Conservation (phyloP, 2,329 filamentous ascomycete species). For the Trichoderma sp. region DNA sequence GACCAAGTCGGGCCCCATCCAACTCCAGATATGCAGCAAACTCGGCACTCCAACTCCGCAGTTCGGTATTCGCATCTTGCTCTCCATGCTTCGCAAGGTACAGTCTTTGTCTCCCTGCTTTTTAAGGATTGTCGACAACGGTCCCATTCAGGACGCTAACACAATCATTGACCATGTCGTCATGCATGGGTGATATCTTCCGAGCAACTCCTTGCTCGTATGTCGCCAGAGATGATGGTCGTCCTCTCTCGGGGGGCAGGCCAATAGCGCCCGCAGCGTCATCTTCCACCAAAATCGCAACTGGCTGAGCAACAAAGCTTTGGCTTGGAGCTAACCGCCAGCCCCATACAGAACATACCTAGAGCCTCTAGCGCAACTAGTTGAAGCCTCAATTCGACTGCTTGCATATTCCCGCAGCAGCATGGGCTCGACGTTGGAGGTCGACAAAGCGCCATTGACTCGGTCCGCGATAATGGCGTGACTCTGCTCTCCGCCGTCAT, state of each 20-base stretch:
- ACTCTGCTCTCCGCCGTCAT: not conserved
- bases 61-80: not conserved
- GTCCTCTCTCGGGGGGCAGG: not conserved
- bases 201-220: not conserved
- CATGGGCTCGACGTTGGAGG: not conserved
- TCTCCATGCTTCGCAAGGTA: not conserved
- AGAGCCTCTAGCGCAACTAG: not conserved
- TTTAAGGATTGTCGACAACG: not conserved
- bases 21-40: not conserved
- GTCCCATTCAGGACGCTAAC: not conserved
- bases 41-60: not conserved
- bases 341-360: not conserved
- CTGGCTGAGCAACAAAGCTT: not conserved
- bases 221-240: not conserved
- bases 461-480: constrained; percentile 1
- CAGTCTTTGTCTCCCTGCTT: not conserved
- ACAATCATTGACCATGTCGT: not conserved
- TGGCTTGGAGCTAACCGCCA: not conserved
- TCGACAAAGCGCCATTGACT: not conserved
- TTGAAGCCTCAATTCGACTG: not conserved
- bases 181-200: not conserved
- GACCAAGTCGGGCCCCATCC: not conserved
- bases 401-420: not conserved
- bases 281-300: not conserved
- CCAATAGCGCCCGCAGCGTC: not conserved